Conservation (phyloP, 331 rosid genomes). For the Spiraea crenata region DNA sequence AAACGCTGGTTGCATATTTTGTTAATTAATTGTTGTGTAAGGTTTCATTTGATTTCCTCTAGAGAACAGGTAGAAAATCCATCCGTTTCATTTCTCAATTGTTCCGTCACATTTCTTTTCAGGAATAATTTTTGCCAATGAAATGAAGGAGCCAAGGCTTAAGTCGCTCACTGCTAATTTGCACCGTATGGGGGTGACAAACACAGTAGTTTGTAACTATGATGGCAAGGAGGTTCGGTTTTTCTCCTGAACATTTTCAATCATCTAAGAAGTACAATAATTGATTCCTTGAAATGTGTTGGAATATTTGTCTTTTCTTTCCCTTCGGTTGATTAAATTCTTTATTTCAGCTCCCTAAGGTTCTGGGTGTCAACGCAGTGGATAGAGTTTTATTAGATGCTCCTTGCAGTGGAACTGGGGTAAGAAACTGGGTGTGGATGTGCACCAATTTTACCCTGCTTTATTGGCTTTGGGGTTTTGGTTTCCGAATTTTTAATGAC, state of each 20-base stretch:
- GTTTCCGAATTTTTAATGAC: not conserved
- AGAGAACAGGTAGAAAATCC: not conserved
- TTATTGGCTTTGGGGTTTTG: not conserved
- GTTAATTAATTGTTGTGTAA: not conserved
- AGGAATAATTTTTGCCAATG: conserved; percentile 90
- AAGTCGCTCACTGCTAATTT: conserved; percentile 90
- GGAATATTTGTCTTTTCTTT: not conserved
- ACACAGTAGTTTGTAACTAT: conserved; percentile 84
- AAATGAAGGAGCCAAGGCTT: conserved; percentile 83
- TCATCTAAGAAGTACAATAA: not conserved
- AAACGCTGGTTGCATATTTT: not conserved
- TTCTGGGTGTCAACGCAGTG: conserved; percentile 63
- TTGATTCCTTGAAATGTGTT: not conserved
- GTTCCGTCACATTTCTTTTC: conserved; percentile 16
- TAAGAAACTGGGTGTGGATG: conserved; percentile 32
- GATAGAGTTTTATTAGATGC: conserved; percentile 95
- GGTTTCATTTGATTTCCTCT: not conserved
- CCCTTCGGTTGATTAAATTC: conserved; percentile 1
- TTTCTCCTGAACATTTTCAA: not conserved
- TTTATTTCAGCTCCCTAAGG: conserved; percentile 76
- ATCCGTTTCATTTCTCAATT: conserved; percentile 10
- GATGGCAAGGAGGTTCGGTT: conserved; percentile 81
- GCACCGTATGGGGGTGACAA: conserved; percentile 94
- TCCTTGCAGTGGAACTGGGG: conserved; percentile 99
- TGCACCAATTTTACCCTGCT: not conserved